Conservation (phyloP, 2,329 filamentous ascomycete genomes). For the Blastomyces parvus region DNA sequence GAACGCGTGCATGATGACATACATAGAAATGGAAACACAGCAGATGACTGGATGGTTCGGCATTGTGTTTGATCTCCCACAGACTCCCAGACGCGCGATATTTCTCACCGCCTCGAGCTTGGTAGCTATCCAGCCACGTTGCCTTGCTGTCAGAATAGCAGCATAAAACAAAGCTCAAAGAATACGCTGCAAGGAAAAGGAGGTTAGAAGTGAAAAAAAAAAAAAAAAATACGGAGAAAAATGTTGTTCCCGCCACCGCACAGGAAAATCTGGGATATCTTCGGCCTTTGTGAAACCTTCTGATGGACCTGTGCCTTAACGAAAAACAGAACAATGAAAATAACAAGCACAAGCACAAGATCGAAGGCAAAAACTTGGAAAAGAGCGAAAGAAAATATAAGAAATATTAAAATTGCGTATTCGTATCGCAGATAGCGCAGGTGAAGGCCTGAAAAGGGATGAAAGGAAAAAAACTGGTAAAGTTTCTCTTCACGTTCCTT, state of each 20-base stretch:
- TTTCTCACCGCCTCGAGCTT: conserved; percentile 5
- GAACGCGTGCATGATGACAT: background rate
- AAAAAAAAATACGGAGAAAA: background rate
- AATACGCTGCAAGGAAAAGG: background rate
- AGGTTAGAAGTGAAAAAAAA: background rate
- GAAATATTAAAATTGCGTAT: background rate
- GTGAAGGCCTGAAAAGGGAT: background rate
- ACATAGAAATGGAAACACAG: background rate
- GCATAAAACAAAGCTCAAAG: background rate
- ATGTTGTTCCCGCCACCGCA: background rate
- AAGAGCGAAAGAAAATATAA: background rate
- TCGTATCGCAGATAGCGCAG: background rate
- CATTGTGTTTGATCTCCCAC: background rate
- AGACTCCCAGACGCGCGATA: background rate
- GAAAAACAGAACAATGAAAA: background rate
- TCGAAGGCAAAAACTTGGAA: background rate
- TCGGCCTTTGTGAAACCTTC: background rate
- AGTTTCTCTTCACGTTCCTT: background rate
- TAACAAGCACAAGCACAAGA: background rate
- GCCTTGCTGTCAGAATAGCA: background rate
- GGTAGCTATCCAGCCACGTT: background rate
- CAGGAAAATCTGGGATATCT: background rate
- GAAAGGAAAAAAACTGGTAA: background rate
- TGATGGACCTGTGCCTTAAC: background rate
- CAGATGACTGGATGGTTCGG: background rate